These are phyloP conservation scores for Pichia insulana DNA, from an alignment of 805 yeast genomes.

Conservation along the genomic window DNA sequence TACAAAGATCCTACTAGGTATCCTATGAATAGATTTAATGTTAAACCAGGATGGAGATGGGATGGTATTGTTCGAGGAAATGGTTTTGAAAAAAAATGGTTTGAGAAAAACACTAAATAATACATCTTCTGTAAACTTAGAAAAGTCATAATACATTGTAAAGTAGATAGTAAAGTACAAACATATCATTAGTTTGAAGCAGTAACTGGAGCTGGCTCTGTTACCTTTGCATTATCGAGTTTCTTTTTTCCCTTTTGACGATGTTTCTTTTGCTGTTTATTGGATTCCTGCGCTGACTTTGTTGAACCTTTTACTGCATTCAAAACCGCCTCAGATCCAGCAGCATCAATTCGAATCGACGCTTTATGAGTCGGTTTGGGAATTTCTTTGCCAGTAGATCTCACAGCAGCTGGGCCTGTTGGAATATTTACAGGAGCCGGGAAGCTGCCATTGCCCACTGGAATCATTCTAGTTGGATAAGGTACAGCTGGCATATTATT, in stretches of 20 bases:
- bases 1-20: constrained; percentile 38
- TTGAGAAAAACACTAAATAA: constrained; percentile 29
- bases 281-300: constrained; percentile 1
- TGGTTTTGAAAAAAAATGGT: constrained; percentile 69
- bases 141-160: neutral
- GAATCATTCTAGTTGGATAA: no score
- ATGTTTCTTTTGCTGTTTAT: constrained; percentile 5
- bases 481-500: neutral
- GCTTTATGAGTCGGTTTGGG: neutral
- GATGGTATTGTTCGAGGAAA: constrained; percentile 86
- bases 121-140: constrained; percentile 1
- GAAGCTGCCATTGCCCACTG: no score
- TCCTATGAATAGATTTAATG: constrained; percentile 65
- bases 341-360: neutral
- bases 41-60: constrained; percentile 80
- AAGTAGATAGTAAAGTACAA: neutral
- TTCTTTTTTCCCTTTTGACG: constrained; percentile 17
- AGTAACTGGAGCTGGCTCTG: no score
- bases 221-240: constrained; percentile 5
- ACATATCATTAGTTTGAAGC: no score
- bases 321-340: neutral
- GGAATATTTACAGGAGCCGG: neutral
- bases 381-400: neutral
- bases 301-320: neutral
- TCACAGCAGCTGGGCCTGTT: neutral